A percentile compares a stretch with the other conserved stretches of the same genome.
Conservation (phyloP, 2,329 filamentous ascomycete species). For the Fusarium sp. region DNA sequence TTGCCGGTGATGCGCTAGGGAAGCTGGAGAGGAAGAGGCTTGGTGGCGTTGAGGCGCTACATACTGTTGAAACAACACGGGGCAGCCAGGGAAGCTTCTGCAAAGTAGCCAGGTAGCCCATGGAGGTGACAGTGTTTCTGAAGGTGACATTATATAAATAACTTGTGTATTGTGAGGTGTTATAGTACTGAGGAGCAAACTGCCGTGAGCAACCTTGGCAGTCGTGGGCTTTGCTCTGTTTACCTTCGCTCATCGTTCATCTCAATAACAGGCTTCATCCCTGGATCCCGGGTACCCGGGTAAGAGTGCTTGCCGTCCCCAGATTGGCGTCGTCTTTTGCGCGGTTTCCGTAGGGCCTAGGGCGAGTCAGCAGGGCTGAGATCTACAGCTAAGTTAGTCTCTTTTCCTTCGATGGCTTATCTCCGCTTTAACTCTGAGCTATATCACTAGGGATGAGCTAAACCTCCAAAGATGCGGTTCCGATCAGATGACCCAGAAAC, state of each 20-base stretch:
- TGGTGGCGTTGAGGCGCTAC: background rate
- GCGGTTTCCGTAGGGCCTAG: constrained; percentile 4
- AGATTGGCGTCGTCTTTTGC: background rate
- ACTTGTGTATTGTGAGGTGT: no score
- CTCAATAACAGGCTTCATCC: constrained; percentile 1
- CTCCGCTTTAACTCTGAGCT: constrained; percentile 1
- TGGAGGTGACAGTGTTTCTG: background rate
- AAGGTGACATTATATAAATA: background rate
- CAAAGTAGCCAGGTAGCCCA: background rate
- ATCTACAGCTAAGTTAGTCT: constrained; percentile 12
- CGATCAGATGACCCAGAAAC: background rate
- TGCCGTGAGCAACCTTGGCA: background rate
- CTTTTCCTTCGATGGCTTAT: background rate
- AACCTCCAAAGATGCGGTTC: background rate
- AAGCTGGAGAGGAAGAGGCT: background rate
- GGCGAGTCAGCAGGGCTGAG: constrained; percentile 17
- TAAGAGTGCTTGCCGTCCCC: constrained; percentile 4
- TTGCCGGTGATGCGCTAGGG: background rate
- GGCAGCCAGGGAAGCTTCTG: background rate
- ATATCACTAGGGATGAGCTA: background rate
- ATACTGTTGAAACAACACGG: background rate
- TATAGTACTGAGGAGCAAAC: background rate
- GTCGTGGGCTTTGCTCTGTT: background rate
- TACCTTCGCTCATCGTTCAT: background rate
- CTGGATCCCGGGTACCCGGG: background rate